Conservation (phyloP, 371 early-diverging fungal genomes). For the Rhizomucor miehei region DNA sequence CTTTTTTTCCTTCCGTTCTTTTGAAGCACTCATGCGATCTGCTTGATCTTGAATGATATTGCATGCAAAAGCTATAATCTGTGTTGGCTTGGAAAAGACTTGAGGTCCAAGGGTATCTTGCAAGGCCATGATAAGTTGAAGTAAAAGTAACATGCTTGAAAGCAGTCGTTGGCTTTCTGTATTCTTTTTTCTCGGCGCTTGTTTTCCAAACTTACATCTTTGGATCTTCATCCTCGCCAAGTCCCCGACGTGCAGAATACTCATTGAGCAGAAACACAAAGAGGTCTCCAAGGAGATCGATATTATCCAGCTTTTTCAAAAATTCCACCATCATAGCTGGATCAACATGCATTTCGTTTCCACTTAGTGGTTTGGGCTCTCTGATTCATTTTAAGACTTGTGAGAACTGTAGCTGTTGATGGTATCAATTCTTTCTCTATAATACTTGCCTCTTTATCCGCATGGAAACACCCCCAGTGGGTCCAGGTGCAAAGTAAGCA, state of each 20-base stretch:
- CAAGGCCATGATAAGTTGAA: slow-evolving; percentile 64
- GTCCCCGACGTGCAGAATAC: slow-evolving; percentile 54
- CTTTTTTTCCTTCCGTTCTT: slow-evolving; percentile 6
- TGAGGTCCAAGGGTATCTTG: slow-evolving; percentile 70
- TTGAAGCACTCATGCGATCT: slow-evolving; percentile 19
- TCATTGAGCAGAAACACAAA: slow-evolving; percentile 75
- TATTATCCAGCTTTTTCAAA: slow-evolving; percentile 48
- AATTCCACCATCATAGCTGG: slow-evolving; percentile 62
- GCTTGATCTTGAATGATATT: slow-evolving; percentile 55
- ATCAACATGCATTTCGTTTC: slow-evolving; percentile 52
- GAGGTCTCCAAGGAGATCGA: slow-evolving; percentile 65
- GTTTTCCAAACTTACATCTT: slow-evolving; percentile 36
- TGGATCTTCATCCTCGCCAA: slow-evolving; percentile 26
- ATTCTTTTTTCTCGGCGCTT: neutral
- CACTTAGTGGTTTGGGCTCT: slow-evolving; percentile 31
- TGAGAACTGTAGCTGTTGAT: too few species aligned
- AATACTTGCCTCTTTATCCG: slow-evolving; percentile 31
- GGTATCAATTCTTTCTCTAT: neutral
- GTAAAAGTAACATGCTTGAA: slow-evolving; percentile 47
- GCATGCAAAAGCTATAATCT: slow-evolving; percentile 76
- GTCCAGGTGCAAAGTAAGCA: slow-evolving; percentile 58
- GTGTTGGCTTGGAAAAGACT: slow-evolving; percentile 73
- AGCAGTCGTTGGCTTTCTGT: neutral
- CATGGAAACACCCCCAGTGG: slow-evolving; percentile 53
- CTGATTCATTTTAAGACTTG: slow-evolving; percentile 1